These are phyloP conservation scores for Chimonanthus praecox DNA, from an alignment of 164 flowering plant genomes.

Conservation along the genomic window DNA sequence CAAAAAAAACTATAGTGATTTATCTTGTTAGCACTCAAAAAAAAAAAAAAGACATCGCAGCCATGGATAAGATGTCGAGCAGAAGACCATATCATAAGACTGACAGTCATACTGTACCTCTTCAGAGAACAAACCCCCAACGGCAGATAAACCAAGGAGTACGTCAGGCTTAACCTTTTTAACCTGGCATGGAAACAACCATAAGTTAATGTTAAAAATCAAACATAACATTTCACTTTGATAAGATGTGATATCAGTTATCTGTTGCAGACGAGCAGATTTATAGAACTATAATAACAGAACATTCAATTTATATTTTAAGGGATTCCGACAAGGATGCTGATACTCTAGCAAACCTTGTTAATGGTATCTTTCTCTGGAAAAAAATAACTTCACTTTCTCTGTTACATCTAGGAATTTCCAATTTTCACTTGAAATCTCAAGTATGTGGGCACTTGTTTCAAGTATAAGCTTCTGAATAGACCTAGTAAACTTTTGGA, in stretches of 20 bases:
- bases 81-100: neutral
- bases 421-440: too few relatives aligned
- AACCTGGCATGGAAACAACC: conserved; percentile 42
- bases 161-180: conserved; percentile 91
- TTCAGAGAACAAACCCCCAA: conserved; percentile 87
- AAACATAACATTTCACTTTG: neutral
- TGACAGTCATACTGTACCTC: conserved; percentile 47
- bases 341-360: too few relatives aligned
- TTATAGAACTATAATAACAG: too few relatives aligned
- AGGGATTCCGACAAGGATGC: too few relatives aligned
- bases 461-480: too few relatives aligned
- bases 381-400: too few relatives aligned
- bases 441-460: too few relatives aligned
- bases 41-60: neutral
- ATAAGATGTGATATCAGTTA: neutral
- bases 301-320: too few relatives aligned
- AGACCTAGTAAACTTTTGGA: too few relatives aligned
- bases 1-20: neutral
- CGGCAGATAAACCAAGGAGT: conserved; percentile 95
- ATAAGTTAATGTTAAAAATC: neutral
- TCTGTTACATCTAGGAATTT: too few relatives aligned
- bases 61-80: neutral
- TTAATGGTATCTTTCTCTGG: too few relatives aligned
- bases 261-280: neutral
- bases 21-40: neutral